Conservation (phyloP, 371 early-diverging fungal species). For the Fennellomyces sp. region DNA sequence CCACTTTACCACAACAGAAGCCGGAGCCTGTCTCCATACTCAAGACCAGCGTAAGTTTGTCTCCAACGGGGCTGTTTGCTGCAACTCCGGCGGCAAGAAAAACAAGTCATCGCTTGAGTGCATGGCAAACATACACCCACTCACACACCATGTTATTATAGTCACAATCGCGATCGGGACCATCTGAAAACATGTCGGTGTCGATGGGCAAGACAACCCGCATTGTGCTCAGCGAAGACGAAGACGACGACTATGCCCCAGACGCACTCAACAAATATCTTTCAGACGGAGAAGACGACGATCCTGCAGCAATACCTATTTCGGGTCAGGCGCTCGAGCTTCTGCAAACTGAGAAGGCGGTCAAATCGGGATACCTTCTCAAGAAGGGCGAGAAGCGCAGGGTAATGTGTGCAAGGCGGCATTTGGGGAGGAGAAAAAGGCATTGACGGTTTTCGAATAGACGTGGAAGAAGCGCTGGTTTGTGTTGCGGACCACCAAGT, state of each 20-base stretch:
- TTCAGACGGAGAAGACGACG: conserved; percentile 61
- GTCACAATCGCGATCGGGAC: neutral
- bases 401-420: no score
- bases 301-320: conserved; percentile 43
- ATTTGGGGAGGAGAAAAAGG: neutral
- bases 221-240: conserved; percentile 44
- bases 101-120: neutral
- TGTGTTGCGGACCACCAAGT: conserved; percentile 74
- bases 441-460: conserved; percentile 32
- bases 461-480: conserved; percentile 90
- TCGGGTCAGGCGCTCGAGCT: conserved; percentile 54
- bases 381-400: conserved; percentile 84
- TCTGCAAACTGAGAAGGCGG: conserved; percentile 66
- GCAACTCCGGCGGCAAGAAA: neutral
- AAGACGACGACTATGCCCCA: conserved; percentile 24
- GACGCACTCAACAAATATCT: conserved; percentile 11
- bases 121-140: neutral
- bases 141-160: neutral
- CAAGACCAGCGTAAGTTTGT: conserved; percentile 13
- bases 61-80: no score
- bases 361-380: conserved; percentile 69
- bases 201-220: conserved; percentile 23
- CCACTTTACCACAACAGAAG: conserved; percentile 6
- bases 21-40: conserved; percentile 27
- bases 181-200: conserved; percentile 11